phyloP scores from a whole-genome alignment of 2,329 filamentous ascomycete genomes.

The Fusarium goolgardi region DNA sequence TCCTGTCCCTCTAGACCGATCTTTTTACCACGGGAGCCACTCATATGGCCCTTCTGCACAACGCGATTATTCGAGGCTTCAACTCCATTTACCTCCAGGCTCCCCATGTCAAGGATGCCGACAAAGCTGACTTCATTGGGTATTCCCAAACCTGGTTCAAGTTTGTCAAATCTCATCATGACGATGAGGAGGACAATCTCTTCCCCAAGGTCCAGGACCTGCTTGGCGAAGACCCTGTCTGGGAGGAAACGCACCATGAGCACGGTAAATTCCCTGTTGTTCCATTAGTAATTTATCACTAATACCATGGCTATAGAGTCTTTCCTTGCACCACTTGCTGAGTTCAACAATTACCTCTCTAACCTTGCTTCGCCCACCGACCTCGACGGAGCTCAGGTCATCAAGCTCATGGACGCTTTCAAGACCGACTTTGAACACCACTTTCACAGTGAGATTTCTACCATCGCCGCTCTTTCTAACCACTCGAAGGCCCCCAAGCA shows the following conservation, averaged over 20 bases:
- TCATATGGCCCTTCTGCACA: slow-evolving; percentile 72
- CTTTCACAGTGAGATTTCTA: slow-evolving; percentile 66
- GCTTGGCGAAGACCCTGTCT: slow-evolving; percentile 63
- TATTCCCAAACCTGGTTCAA: slow-evolving; percentile 69
- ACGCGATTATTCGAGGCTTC: slow-evolving; percentile 71
- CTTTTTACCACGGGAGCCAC: slow-evolving; percentile 69
- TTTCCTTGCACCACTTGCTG: slow-evolving; percentile 63
- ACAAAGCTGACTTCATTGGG: slow-evolving; percentile 67
- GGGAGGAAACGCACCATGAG: slow-evolving; percentile 64
- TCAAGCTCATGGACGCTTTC: slow-evolving; percentile 63
- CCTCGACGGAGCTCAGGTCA: slow-evolving; percentile 59
- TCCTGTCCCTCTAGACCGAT: slow-evolving; percentile 57
- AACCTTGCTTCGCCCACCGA: slow-evolving; percentile 55
- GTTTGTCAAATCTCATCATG: slow-evolving; percentile 70
- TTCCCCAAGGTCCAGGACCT: slow-evolving; percentile 66
- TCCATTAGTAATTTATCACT: not conserved
- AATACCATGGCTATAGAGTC: slow-evolving; percentile 48
- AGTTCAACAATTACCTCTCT: slow-evolving; percentile 65
- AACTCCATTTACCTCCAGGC: slow-evolving; percentile 73
- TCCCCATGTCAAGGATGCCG: slow-evolving; percentile 60
- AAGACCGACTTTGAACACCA: slow-evolving; percentile 63
- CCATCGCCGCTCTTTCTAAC: slow-evolving; percentile 61
- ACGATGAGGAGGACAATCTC: slow-evolving; percentile 68
- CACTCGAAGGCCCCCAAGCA: slow-evolving; percentile 64
- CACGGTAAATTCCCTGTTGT: slow-evolving; percentile 56